phyloP scores from a whole-genome alignment of 306 rosid genomes.

The Castanospermum australe region DNA sequence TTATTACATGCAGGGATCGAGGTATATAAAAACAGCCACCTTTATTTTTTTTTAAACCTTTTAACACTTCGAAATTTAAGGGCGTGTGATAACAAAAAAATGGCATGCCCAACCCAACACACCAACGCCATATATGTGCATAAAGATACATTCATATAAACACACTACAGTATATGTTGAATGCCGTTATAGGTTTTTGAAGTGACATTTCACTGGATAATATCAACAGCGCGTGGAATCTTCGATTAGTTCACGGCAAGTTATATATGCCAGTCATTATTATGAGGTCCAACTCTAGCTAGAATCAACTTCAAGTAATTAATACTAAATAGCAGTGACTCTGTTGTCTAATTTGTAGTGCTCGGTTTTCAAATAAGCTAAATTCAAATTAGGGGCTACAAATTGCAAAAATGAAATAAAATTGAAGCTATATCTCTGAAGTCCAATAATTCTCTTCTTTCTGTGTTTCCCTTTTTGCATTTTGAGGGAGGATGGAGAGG shows the following conservation, averaged over 20 bases:
- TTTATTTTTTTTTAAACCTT: neutral
- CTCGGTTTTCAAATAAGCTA: neutral
- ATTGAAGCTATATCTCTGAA: neutral
- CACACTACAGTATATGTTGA: neutral
- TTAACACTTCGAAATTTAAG: neutral
- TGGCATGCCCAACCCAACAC: neutral
- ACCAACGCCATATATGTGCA: neutral
- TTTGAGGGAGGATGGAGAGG: conserved; percentile 1
- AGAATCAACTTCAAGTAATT: neutral
- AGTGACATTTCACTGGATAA: neutral
- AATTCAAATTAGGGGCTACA: neutral
- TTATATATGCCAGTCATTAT: neutral
- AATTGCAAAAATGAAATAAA: neutral
- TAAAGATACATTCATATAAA: too few species aligned
- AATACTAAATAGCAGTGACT: neutral
- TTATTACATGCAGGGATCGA: neutral
- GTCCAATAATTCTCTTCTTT: neutral
- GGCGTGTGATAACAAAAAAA: neutral
- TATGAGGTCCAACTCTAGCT: neutral
- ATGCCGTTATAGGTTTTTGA: neutral
- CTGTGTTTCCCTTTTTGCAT: neutral
- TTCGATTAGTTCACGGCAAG: conserved; percentile 1
- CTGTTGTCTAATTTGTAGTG: neutral
- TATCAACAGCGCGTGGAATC: neutral
- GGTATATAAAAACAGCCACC: neutral